Evolutionary conservation across 257 asterid species (phyloP), one percentile per base, ranked within the genome.

Genomic region (Salvia miltiorrhiza): DNA sequence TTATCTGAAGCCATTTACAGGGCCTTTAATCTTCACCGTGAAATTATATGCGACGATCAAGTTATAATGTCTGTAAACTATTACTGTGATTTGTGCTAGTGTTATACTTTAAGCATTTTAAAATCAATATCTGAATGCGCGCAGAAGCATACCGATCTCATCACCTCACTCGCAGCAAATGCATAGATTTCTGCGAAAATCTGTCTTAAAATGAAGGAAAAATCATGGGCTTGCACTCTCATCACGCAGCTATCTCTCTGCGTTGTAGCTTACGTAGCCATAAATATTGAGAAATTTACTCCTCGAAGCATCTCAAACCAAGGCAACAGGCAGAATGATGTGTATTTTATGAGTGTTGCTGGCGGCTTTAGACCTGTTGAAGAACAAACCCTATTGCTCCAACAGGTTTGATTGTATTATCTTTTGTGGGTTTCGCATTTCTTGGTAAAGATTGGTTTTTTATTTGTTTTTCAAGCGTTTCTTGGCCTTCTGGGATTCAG

Each of bases 201-300:
- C 35, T 14, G 45, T 48, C 23, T 30, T 2, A 20, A 58, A 32
- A 76, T 76, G 81, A 65, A 71, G 81, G 70, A 83, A 74, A 73
- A 65, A 73, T 85, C 93, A 75, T 89, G 91, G 87, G 66, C 43
- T 78, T 83, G 88, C 72, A 89, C 94, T 44, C 39, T 89, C 5
- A 28, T 76, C 48, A 81, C 88, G 2, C 96, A 89, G 81, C 77
- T 85, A 32, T 77, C 48, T 56, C 76, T 89, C 43, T 89, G 93
- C 71, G 49, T 77, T 21, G 77, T 83, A 40, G 82, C 63, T 71
- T 86, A 76, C 47, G 45, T 83, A 28, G 84, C 70, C 74, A 53
- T 89, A 21, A 81, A 81, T 43, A 72, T 79, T 44, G 85, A 73
- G 67, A 77, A 80, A 19, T 59, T 20, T 20, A 13, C 63, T 19